Evolutionary conservation across 306 rosid genomes (phyloP).

Genomic region (Cyclanthera cordifolia): DNA sequence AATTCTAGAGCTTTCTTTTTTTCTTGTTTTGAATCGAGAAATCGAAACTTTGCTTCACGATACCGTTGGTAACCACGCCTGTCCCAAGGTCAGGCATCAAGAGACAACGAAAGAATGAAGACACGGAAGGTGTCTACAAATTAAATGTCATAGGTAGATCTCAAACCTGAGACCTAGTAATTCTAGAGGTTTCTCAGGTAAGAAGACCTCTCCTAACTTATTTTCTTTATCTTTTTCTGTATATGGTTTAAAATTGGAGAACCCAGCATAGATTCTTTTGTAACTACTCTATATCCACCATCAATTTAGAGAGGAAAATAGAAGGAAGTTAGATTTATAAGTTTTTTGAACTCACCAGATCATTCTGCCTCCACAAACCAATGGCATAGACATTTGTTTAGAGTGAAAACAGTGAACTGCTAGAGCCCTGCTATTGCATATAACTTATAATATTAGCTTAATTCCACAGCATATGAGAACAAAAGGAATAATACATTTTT

Average conservation of each 20-base stretch:
- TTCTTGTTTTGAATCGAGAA: too few relatives aligned
- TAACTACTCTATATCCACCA: neutral
- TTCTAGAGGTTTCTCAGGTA: too few relatives aligned
- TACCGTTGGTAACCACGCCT: too few relatives aligned
- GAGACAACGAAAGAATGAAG: too few relatives aligned
- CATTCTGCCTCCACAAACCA: neutral
- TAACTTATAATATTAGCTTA: neutral
- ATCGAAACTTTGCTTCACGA: too few relatives aligned
- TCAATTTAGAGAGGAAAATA: neutral
- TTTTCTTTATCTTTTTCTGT: too few relatives aligned
- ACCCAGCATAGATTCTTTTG: neutral
- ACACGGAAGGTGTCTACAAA: too few relatives aligned
- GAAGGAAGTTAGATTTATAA: neutral
- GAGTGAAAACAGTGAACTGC: neutral
- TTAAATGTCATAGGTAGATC: too few relatives aligned
- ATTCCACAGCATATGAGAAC: slow-evolving; percentile 2
- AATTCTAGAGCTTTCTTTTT: neutral
- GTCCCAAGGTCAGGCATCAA: too few relatives aligned
- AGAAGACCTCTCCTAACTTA: too few relatives aligned
- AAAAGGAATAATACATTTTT: neutral
- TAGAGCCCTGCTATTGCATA: neutral
- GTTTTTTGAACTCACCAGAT: neutral
- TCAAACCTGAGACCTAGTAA: too few relatives aligned
- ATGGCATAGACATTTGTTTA: neutral
- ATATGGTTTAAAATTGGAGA: neutral